Conservation (phyloP, 345 rosid genomes). For the Salix brachista region DNA sequence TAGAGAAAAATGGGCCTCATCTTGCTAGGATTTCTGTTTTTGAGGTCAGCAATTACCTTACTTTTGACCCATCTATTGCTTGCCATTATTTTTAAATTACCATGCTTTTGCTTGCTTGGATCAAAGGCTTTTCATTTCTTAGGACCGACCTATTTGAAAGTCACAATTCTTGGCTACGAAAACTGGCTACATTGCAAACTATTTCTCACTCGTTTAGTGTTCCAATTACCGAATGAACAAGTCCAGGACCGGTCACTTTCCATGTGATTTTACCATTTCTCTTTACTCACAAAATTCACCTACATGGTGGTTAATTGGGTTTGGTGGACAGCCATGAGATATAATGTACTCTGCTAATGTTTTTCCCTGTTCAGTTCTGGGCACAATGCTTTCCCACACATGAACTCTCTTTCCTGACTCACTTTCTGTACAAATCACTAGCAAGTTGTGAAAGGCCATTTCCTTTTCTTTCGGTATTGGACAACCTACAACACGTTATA, state of each 20-base stretch:
- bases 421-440: neutral
- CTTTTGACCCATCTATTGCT: neutral
- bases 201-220: too few species aligned
- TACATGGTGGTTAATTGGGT: neutral
- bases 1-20: slow-evolving; percentile 80
- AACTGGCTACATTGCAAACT: neutral
- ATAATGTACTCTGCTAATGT: neutral
- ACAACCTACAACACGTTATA: neutral
- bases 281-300: neutral
- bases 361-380: neutral
- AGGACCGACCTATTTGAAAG: neutral
- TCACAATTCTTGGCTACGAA: neutral
- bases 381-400: neutral
- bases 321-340: neutral
- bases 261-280: neutral
- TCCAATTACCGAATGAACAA: too few species aligned
- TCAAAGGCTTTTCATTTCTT: neutral
- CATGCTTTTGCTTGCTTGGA: neutral
- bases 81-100: neutral
- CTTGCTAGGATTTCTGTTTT: slow-evolving; percentile 75
- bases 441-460: neutral
- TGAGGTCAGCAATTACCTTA: slow-evolving; percentile 51
- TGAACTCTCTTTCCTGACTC: neutral
- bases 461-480: neutral
- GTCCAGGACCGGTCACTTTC: neutral